Evolutionary conservation across 257 asterid species (phyloP), one percentile per base, ranked within the genome.

Genomic region (Echium plantagineum): DNA sequence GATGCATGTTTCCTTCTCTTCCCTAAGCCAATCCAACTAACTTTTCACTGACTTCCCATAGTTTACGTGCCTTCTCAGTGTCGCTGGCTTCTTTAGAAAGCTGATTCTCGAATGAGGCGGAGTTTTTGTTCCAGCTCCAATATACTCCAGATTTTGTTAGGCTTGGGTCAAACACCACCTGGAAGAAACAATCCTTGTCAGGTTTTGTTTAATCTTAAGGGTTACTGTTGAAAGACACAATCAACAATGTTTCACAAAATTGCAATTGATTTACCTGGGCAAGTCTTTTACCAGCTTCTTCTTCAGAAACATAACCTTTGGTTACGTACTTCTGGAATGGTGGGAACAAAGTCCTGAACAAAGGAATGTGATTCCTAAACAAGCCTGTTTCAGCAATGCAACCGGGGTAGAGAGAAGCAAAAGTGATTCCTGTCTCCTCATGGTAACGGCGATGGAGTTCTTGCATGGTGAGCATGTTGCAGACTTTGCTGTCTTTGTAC

Each of bases 121-220:
- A 90, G 68, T 80, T 77, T 71, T 87, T 85, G 78, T 90, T 90
- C 98, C 98, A 90, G 85, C 98, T 90, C 98, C 98, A 90, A 73
- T 90, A 90, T 5, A 91, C 96, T 21, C 98, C 98, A 4, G 98
- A 91, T 74, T 91, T 91, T 7, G 94, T 80, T 83, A 91, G 67
- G 80, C 96, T 91, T 57, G 95, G 95, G 71, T 91, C 98, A 15
- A 85, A 79, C 49, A 91, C 96, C 53, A 91, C 97, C 95, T 88
- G 78, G 32, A 70, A 56, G 13, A 52, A 9, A 17, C 38, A 31
- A 55, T 0, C 5, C 38, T 56, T 21, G 60, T 56, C 7, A 56
- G 19, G 31, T 21, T 28, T 8, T 9, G 16, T 26, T 3, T 55
- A 6, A n/a, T 24, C n/a, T 2, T 7, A 55, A 21, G 20, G 26